Conservation (phyloP, 2,329 filamentous ascomycete genomes). For the Aspergillus ustus region DNA sequence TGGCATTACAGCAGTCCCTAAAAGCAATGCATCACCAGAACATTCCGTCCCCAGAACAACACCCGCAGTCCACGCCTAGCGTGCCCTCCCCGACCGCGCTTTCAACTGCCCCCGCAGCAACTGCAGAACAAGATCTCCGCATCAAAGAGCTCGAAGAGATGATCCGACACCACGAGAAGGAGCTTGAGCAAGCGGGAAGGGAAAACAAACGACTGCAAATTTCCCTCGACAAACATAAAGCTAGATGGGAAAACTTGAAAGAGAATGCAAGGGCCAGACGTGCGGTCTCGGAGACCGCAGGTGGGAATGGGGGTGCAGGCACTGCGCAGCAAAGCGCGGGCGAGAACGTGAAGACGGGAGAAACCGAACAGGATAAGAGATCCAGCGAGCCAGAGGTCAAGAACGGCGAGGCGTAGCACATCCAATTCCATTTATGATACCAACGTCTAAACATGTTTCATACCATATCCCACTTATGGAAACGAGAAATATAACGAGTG, state of each 20-base stretch:
- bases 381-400: conserved; percentile 7
- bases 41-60: conserved; percentile 34
- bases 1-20: conserved; percentile 84
- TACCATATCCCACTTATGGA: not conserved
- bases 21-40: conserved; percentile 52
- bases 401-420: not conserved
- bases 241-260: conserved; percentile 72
- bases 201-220: conserved; percentile 65
- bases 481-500: not conserved
- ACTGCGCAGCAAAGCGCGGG: not conserved
- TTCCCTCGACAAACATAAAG: conserved; percentile 61
- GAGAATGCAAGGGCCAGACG: conserved; percentile 59
- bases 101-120: conserved; percentile 21
- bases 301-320: conserved; percentile 16
- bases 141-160: conserved; percentile 72
- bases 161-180: conserved; percentile 60
- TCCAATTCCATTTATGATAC: not conserved
- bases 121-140: conserved; percentile 53
- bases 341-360: not conserved
- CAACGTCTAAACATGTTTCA: not conserved
- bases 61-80: conserved; percentile 36
- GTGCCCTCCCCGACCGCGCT: conserved; percentile 29
- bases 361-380: not conserved
- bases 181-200: conserved; percentile 65
- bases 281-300: conserved; percentile 22